Base-by-base conservation (phyloP, 106 monocot species). In the Apostasia ramifera region DNA sequence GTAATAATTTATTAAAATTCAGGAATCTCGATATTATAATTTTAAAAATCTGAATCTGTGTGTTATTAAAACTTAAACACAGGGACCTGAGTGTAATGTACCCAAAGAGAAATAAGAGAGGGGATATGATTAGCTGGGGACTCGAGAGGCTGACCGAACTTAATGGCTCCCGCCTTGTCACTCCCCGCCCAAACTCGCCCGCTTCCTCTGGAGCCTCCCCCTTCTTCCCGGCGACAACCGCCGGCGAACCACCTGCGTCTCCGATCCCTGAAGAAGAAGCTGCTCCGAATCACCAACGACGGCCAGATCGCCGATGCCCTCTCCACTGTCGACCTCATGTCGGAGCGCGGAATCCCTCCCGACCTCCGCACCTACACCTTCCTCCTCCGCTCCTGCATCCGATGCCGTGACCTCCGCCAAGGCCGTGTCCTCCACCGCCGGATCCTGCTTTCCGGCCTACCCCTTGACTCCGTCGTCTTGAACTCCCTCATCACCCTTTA, bases 401-500 rank as follows among this genome's bases (percentile, higher is more conserved):
- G 91, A 49, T 61, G 71, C 43, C 79, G 81, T 12, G 72, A 91
- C 77, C 85, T 88, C 76, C 39, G 5, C 57, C 73, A 57, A 4
- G 91, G 94, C 58, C 78, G 73, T 55, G 13, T 66, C 61, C 13
- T 95, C 79, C 94, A 90, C 67, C 78, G 69, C 66, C 82, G 72
- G 43, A 75, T 85, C 15, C 47, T 79, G 63, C 61, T 71, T 3
- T 85, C 88, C n/a, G 72, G 73, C 6, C 71, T 74, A 39, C 57
- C 59, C 15, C 73, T 77, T 46, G 94, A 88, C 68, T 47, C 85
- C 7, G 64, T 83, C 37, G 70, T 80, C 53, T 38, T 44, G 42
- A 94, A 94, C 78, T 91, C 85, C 70, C 94, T 94, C 72, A 77
- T 94, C 74, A 54, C 88, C 3, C 82, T 94, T 44, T 91, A 94